phyloP scores from a whole-genome alignment of 768 basidiomycete genomes.

The Tulasnella sp. region DNA sequence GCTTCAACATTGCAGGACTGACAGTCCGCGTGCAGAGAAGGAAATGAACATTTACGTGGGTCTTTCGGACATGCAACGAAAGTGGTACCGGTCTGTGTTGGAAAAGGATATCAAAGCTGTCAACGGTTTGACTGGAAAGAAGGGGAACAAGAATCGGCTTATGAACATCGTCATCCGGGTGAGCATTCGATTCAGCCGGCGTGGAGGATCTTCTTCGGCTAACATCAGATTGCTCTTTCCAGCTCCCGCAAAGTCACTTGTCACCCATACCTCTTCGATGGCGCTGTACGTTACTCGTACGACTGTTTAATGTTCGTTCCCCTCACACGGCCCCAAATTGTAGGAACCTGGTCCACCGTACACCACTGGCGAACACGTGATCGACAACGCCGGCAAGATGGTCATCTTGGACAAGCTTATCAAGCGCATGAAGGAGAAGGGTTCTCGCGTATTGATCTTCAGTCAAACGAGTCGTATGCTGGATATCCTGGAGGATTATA shows the following conservation, averaged over 20 bases:
- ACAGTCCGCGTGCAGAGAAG: slow-evolving; percentile 53
- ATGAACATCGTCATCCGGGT: slow-evolving; percentile 99
- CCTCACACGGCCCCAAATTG: neutral
- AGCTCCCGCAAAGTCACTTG: slow-evolving; percentile 54
- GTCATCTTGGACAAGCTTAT: slow-evolving; percentile 92
- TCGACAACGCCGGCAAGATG: slow-evolving; percentile 96
- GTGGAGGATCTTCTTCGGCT: neutral
- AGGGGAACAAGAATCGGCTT: slow-evolving; percentile 93
- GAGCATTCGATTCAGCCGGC: slow-evolving; percentile 21
- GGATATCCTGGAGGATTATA: slow-evolving; percentile 96
- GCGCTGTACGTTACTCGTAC: slow-evolving; percentile 50
- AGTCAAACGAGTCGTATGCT: slow-evolving; percentile 99
- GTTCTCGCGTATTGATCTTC: slow-evolving; percentile 91
- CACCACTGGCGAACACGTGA: slow-evolving; percentile 93
- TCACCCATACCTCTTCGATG: slow-evolving; percentile 88
- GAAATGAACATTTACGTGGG: slow-evolving; percentile 99
- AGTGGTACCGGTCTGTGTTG: slow-evolving; percentile 92
- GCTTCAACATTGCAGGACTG: slow-evolving; percentile 4
- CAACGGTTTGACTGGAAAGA: slow-evolving; percentile 94
- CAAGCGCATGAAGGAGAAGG: slow-evolving; percentile 76
- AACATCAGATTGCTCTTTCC: neutral
- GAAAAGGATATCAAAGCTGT: slow-evolving; percentile 99
- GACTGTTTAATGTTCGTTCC: neutral
- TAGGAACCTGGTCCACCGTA: slow-evolving; percentile 97
- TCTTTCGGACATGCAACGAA: slow-evolving; percentile 93